These are phyloP conservation scores for Ilex asprella DNA, from an alignment of 257 asterid species.

Conservation along the genomic window DNA sequence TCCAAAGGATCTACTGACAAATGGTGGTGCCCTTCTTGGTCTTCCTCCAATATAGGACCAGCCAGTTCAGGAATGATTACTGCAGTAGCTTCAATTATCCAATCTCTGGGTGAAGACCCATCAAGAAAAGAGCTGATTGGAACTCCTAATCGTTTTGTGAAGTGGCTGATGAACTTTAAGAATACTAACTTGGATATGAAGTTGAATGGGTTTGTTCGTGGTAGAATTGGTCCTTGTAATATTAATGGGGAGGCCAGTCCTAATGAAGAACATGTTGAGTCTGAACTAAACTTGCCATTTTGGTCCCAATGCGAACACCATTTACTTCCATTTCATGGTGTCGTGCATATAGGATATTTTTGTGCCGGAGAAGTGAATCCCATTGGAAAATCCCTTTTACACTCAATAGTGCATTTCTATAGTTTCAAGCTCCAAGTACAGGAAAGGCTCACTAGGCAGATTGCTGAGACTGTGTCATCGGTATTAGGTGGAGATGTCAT, in stretches of 20 bases:
- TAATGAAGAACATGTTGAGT: slow-evolving; percentile 28
- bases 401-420: slow-evolving; percentile 67
- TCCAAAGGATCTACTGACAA: slow-evolving; percentile 14
- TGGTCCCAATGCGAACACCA: slow-evolving; percentile 97
- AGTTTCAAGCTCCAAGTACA: slow-evolving; percentile 97
- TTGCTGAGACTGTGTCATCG: slow-evolving; percentile 72
- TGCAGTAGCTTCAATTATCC: slow-evolving; percentile 60
- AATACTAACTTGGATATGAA: slow-evolving; percentile 52
- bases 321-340: slow-evolving; percentile 87
- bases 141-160: slow-evolving; percentile 68
- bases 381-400: slow-evolving; percentile 49
- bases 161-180: slow-evolving; percentile 73
- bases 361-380: slow-evolving; percentile 32
- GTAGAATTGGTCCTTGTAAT: slow-evolving; percentile 22
- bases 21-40: slow-evolving; percentile 65
- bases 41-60: slow-evolving; percentile 23
- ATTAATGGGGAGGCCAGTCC: slow-evolving; percentile 23
- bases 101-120: slow-evolving; percentile 75
- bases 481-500: slow-evolving; percentile 74
- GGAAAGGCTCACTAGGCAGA: slow-evolving; percentile 89
- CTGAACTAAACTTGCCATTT: slow-evolving; percentile 61
- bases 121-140: slow-evolving; percentile 63
- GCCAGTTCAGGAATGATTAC: slow-evolving; percentile 38
- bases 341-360: slow-evolving; percentile 74
- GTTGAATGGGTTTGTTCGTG: slow-evolving; percentile 38